Evolutionary conservation across 2,329 filamentous ascomycete genomes (phyloP), one percentile per base, ranked within the genome.

Genomic region (Talaromyces sp.): DNA sequence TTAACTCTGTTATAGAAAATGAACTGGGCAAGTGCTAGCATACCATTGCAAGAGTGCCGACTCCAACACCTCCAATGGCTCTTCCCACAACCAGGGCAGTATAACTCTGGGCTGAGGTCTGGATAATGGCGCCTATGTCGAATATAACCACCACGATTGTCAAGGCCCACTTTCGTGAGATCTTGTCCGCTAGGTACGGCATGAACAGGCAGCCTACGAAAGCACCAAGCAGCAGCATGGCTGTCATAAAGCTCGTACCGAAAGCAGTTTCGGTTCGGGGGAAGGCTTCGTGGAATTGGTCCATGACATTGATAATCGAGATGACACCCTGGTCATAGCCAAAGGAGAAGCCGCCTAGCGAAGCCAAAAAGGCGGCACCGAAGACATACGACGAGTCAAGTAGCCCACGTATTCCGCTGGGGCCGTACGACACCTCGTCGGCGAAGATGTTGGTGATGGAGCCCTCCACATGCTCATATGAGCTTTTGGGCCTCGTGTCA

Each of bases 301-400:
- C 69, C 77, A 80, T 80, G 59, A 78, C 76, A 1, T 80, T 69
- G 17, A 81, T 81, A 66, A 81, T 80, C 25, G 80, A 82, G 80
- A 83, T 82, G 68, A 83, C 81, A 66, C 81, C 81, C 68, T 83
- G 81, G 69, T 83, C 81, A 69, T 83, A 83, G 39, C 81, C 82
- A 68, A 84, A 84, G 33, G 84, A 69, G 65, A 84, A 84, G 30
- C 84, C 82, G 32, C 82, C 81, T 68, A 83, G 71, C 62, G 79
- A 81, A 47, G 81, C 79, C 65, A 81, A 81, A 44, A 17, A 44
- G 10, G 39, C 39, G 19, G 39, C 39, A 44, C 39, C 39, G n/a
- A 44, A 17, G 15, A 44, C 39, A 44, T 44, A 44, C 2, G 2
- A 15, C 13, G 39, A 44, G 39, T 1, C 10, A 17, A 44, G 13